These are phyloP conservation scores for Capsella rubella DNA, from an alignment of 441 rosid species.

Conservation along the genomic window DNA sequence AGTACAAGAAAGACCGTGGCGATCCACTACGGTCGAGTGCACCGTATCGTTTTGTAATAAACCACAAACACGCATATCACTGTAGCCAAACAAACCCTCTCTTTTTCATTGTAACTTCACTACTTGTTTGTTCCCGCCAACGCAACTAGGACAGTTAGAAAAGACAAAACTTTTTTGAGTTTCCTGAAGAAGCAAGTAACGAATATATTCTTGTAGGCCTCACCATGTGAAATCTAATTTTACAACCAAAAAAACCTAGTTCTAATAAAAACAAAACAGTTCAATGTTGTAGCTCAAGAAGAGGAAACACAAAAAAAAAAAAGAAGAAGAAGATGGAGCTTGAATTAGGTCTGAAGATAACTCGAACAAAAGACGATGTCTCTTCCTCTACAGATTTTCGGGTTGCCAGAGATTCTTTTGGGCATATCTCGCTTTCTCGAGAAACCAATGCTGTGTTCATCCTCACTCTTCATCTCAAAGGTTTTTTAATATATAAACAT, in stretches of 20 bases:
- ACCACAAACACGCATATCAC: background rate
- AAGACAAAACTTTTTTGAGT: slow-evolving; percentile 19
- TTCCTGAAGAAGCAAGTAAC: slow-evolving; percentile 31
- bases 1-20: background rate
- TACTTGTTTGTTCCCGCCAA: slow-evolving; percentile 3
- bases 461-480: slow-evolving; percentile 73
- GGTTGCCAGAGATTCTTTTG: slow-evolving; percentile 52
- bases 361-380: slow-evolving; percentile 62
- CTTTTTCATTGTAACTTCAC: too few relatives aligned
- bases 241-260: background rate
- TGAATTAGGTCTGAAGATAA: slow-evolving; percentile 82
- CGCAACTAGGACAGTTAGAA: slow-evolving; percentile 12
- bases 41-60: background rate
- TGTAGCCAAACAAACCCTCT: background rate
- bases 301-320: background rate
- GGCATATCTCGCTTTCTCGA: slow-evolving; percentile 62
- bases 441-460: slow-evolving; percentile 67
- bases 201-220: slow-evolving; percentile 35
- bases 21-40: slow-evolving; percentile 28
- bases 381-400: slow-evolving; percentile 57
- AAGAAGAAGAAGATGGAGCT: slow-evolving; percentile 62
- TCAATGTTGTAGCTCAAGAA: background rate
- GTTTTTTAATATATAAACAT: slow-evolving; percentile 28
- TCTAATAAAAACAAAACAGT: slow-evolving; percentile 4
- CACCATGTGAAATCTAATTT: slow-evolving; percentile 13